Conservation (phyloP, 345 rosid species). For the Stellera chamaejasme region DNA sequence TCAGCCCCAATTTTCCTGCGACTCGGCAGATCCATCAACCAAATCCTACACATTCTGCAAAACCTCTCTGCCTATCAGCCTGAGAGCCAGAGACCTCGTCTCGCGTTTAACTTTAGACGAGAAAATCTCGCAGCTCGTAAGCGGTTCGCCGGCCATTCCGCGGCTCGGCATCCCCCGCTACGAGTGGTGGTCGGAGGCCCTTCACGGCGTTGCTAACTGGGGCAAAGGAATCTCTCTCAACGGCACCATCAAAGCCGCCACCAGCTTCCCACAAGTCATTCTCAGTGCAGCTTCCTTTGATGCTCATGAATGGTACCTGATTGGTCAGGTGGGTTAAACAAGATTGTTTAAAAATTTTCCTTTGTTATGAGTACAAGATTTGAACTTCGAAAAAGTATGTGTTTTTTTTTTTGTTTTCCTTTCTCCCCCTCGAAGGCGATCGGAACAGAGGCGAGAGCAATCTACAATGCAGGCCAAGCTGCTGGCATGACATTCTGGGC, state of each 20-base stretch:
- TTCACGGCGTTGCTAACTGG: slow-evolving; percentile 61
- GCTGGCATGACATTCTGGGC: slow-evolving; percentile 76
- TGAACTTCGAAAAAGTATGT: background rate
- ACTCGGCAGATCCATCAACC: slow-evolving; percentile 37
- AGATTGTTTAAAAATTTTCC: background rate
- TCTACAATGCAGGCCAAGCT: slow-evolving; percentile 61
- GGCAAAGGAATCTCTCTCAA: slow-evolving; percentile 53
- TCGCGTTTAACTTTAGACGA: slow-evolving; percentile 66
- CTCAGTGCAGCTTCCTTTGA: slow-evolving; percentile 78
- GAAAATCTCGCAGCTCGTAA: slow-evolving; percentile 72
- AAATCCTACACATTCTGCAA: slow-evolving; percentile 45
- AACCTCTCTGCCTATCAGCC: slow-evolving; percentile 40
- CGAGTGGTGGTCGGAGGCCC: slow-evolving; percentile 95
- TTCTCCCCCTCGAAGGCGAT: slow-evolving; percentile 25
- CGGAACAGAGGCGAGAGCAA: no score
- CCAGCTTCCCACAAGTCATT: slow-evolving; percentile 91
- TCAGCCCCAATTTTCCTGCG: slow-evolving; percentile 56
- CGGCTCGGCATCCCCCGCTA: slow-evolving; percentile 71
- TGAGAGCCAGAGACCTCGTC: slow-evolving; percentile 63
- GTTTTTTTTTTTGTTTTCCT: no score
- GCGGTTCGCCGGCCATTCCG: slow-evolving; percentile 59
- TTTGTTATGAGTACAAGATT: background rate
- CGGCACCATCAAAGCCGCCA: slow-evolving; percentile 50
- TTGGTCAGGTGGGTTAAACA: slow-evolving; percentile 49
- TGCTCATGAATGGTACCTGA: slow-evolving; percentile 64